phyloP scores from a whole-genome alignment of 441 rosid genomes.

The Raphanus hybrid region DNA sequence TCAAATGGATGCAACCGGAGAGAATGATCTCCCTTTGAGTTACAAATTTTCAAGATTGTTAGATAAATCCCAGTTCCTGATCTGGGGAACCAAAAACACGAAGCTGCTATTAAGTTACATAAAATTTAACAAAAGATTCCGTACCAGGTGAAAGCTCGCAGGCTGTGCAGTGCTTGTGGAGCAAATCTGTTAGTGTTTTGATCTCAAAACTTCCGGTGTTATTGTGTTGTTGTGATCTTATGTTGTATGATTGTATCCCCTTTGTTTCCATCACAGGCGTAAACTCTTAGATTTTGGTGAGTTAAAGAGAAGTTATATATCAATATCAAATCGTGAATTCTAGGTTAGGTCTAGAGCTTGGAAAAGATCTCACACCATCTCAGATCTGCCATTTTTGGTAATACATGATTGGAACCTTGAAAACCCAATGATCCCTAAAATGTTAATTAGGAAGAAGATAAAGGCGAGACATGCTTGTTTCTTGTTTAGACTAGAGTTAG shows the following conservation, averaged over 20 bases:
- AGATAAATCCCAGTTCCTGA: slow-evolving; percentile 44
- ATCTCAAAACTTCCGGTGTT: background rate
- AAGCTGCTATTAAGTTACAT: slow-evolving; percentile 81
- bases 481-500: too few species aligned
- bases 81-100: slow-evolving; percentile 56
- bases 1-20: slow-evolving; percentile 62
- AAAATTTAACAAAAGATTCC: slow-evolving; percentile 83
- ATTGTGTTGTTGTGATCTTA: background rate
- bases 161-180: slow-evolving; percentile 91
- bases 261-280: too few species aligned
- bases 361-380: background rate
- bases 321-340: background rate
- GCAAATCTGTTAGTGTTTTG: slow-evolving; percentile 44
- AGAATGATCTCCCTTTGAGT: slow-evolving; percentile 45
- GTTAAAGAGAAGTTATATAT: too few species aligned
- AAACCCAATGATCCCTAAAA: too few species aligned
- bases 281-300: background rate
- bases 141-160: slow-evolving; percentile 90
- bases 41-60: background rate
- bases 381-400: too few species aligned
- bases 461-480: too few species aligned
- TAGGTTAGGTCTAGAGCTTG: background rate
- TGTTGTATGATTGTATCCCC: background rate
- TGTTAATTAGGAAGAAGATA: too few species aligned
- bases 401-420: too few species aligned